Conservation (phyloP, 1,284 basidiomycete species). For the Flammula alnicola region DNA sequence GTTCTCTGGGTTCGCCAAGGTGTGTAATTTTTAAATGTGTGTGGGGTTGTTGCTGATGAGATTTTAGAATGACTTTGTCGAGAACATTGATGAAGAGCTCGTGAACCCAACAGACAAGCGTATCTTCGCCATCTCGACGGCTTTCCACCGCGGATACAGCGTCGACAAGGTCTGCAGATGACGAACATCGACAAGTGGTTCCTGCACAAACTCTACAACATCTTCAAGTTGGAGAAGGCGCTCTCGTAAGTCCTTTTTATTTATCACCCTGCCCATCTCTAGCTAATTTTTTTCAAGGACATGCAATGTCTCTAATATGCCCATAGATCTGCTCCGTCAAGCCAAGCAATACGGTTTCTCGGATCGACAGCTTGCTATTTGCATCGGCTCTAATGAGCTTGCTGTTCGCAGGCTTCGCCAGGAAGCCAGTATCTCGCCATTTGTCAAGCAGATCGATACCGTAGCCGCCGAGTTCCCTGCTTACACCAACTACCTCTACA, state of each 20-base stretch:
- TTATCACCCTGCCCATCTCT: slow-evolving; percentile 5
- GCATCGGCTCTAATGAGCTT: slow-evolving; percentile 86
- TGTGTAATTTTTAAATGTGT: slow-evolving; percentile 31
- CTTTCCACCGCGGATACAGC: slow-evolving; percentile 88
- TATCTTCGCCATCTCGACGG: slow-evolving; percentile 89
- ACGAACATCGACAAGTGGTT: slow-evolving; percentile 99
- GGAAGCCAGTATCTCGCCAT: slow-evolving; percentile 85
- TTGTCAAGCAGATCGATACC: slow-evolving; percentile 99
- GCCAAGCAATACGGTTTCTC: slow-evolving; percentile 98
- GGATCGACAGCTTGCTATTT: slow-evolving; percentile 85
- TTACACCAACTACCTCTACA: slow-evolving; percentile 98
- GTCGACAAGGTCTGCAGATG: slow-evolving; percentile 96
- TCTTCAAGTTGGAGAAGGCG: slow-evolving; percentile 80
- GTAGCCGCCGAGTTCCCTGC: slow-evolving; percentile 99
- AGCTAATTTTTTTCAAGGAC: slow-evolving; percentile 44
- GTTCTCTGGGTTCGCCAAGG: slow-evolving; percentile 91
- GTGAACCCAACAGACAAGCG: slow-evolving; percentile 91
- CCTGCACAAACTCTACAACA: slow-evolving; percentile 85
- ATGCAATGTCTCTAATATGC: slow-evolving; percentile 73
- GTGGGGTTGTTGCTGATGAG: background rate
- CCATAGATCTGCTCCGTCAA: slow-evolving; percentile 71
- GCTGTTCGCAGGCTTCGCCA: slow-evolving; percentile 87
- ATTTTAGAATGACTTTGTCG: slow-evolving; percentile 79
- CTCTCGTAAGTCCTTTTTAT: slow-evolving; percentile 60
- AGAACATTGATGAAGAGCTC: slow-evolving; percentile 87